phyloP scores from a whole-genome alignment of 768 basidiomycete genomes.

The Suillus sp. region DNA sequence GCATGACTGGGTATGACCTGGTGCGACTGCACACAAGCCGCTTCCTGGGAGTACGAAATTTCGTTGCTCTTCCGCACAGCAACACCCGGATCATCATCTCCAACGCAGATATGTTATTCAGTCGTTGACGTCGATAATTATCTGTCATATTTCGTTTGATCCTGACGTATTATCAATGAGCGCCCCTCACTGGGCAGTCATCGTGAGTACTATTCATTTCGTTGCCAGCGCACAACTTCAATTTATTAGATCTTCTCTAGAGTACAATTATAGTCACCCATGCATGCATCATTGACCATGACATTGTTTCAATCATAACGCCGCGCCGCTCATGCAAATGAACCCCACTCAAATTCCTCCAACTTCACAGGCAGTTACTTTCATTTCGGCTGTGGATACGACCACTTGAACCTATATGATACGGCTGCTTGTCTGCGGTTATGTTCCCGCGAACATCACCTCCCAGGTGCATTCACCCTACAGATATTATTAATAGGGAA shows the following conservation, averaged over 20 bases:
- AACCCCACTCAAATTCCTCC: not conserved
- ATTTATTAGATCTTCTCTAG: not conserved
- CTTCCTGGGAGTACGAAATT: not conserved
- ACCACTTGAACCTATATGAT: not conserved
- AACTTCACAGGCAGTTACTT: not conserved
- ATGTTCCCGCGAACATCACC: slow-evolving; percentile 1
- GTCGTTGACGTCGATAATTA: not conserved
- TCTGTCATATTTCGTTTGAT: not conserved
- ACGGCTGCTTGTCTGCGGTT: not conserved
- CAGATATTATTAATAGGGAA: not conserved
- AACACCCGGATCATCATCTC: not conserved
- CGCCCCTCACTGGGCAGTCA: not conserved
- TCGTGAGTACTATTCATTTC: not conserved
- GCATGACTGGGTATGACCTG: not conserved
- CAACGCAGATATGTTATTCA: not conserved
- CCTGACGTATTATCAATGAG: not conserved
- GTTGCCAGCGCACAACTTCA: not conserved
- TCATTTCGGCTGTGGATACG: not conserved
- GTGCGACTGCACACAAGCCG: not conserved
- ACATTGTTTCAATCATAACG: not conserved
- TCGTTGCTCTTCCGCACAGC: not conserved
- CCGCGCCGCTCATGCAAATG: not conserved
- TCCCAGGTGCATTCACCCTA: not conserved
- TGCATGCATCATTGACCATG: not conserved
- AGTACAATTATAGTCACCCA: not conserved